Evolutionary conservation across 805 yeast species (phyloP), one percentile per base, ranked within the genome.

Genomic region (Candida andamanensis): DNA sequence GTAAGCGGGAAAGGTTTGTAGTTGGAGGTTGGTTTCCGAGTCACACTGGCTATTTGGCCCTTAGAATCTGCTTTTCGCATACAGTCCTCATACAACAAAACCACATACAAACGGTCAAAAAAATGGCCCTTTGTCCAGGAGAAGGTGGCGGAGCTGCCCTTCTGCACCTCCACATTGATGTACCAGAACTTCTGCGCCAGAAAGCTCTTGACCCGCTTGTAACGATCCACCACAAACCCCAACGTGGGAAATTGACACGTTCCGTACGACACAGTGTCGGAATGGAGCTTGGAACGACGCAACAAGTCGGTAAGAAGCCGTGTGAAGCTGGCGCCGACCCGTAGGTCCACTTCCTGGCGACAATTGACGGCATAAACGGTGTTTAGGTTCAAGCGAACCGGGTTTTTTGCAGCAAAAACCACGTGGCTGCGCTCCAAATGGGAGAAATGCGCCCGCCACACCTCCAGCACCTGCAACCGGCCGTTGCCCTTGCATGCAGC

Each of bases 171-270:
- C 2, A 87, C 52, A 13, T 71, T 71, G 4, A 92, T 58, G 41
- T 57, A 66, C 97, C 97, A 92, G 50, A 85, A 89, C 6, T 69
- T 69, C 52, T 92, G 97, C 0, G 85, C 72, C 5, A 68, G 60
- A 56, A 90, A 92, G 40, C 66, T 63, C 46, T 76, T 72, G 20
- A 83, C 82, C 35, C 95, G 67, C 36, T 78, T 76, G 52, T 78
- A 87, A 37, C 98, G 65, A 49, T 92, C 98, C 8, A 92, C 97
- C 0, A 92, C 89, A 58, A 92, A 92, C 3, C 98, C 97, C 31
- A 92, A 63, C 0, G 98, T 90, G 2, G 99, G 99, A 47, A 92
- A 92, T 52, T 92, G 99, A 52, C 99, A 92, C 2, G 76, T 70
- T 3, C 99, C 99, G 54, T 89, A 92, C 1, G 95, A 86, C 0